These are phyloP conservation scores for Ganoderma lucidum DNA, from an alignment of 1,284 basidiomycete genomes.

Conservation along the genomic window DNA sequence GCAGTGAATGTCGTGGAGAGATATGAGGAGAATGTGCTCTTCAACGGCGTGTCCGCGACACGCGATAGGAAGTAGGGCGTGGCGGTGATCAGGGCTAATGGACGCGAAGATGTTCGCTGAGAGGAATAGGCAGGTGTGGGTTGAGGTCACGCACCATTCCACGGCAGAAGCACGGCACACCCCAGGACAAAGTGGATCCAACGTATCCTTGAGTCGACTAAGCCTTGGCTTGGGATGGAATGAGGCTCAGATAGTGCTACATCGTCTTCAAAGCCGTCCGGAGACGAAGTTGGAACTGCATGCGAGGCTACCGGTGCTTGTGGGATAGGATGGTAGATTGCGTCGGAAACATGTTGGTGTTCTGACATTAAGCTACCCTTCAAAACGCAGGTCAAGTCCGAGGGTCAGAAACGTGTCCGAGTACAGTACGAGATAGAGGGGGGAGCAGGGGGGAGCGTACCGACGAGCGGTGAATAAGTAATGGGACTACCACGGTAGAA, in stretches of 20 bases:
- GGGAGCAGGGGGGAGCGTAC: neutral
- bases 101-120: neutral
- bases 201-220: slow-evolving; percentile 52
- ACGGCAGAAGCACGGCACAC: slow-evolving; percentile 76
- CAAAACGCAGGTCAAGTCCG: neutral
- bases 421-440: no score
- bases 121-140: neutral
- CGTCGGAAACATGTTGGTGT: slow-evolving; percentile 32
- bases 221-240: slow-evolving; percentile 25
- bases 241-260: slow-evolving; percentile 37
- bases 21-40: slow-evolving; percentile 73
- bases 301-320: slow-evolving; percentile 37
- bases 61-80: slow-evolving; percentile 78
- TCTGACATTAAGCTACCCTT: slow-evolving; percentile 20
- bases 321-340: slow-evolving; percentile 40
- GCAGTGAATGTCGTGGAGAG: slow-evolving; percentile 70
- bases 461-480: neutral
- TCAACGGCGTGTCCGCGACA: slow-evolving; percentile 61
- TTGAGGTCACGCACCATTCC: slow-evolving; percentile 67
- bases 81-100: slow-evolving; percentile 75
- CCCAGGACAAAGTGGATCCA: slow-evolving; percentile 79
- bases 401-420: neutral
- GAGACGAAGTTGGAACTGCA: slow-evolving; percentile 22
- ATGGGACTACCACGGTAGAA: neutral
- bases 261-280: slow-evolving; percentile 47